Evolutionary conservation across 148 eudicot genomes (phyloP).

Genomic region (Suaeda aralocaspica): DNA sequence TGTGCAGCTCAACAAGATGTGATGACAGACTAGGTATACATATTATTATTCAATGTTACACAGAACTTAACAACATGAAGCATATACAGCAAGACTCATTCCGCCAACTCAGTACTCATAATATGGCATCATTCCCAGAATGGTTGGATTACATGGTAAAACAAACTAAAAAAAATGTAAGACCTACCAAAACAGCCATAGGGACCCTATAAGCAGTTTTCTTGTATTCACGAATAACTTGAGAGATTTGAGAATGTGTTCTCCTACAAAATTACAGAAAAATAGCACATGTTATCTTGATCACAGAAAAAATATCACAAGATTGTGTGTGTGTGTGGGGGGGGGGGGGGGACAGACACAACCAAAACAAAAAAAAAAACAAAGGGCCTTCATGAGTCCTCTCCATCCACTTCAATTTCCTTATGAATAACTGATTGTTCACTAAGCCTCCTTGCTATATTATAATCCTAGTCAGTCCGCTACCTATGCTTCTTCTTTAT

Average conservation of each 20-base stretch:
- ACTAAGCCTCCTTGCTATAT: no score
- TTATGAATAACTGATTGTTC: no score
- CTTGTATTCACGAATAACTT: constrained; percentile 85
- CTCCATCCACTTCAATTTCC: no score
- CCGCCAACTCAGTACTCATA: not conserved
- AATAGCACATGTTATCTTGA: not conserved
- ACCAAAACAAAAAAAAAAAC: no score
- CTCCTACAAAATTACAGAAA: constrained; percentile 48
- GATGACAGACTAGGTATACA: constrained; percentile 2
- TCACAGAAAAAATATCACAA: no score
- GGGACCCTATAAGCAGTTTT: constrained; percentile 89
- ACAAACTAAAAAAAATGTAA: not conserved
- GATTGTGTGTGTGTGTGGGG: no score
- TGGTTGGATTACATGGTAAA: not conserved
- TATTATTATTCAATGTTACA: not conserved
- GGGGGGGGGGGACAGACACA: no score
- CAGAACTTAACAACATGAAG: not conserved
- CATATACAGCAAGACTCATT: not conserved
- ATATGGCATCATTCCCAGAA: not conserved
- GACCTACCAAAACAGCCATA: constrained; percentile 86
- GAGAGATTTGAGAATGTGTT: constrained; percentile 87
- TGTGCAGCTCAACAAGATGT: not conserved
- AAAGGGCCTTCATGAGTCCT: no score
- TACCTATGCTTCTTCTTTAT: no score
- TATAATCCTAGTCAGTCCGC: no score